Conservation (phyloP, 345 rosid species). For the Euphorbia lathyris region DNA sequence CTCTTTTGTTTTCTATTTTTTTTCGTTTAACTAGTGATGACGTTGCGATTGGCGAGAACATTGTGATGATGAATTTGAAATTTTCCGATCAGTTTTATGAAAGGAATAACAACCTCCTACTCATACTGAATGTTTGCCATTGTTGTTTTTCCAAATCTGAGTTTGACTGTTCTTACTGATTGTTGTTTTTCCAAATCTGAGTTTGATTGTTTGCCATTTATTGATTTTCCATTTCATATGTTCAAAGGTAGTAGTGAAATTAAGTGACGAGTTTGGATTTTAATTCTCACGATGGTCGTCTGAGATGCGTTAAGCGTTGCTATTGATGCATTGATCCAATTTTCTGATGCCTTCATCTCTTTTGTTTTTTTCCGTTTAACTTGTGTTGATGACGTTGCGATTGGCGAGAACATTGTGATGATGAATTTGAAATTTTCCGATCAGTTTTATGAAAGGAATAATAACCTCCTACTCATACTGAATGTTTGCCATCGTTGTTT, state of each 20-base stretch:
- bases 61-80: conserved; percentile 12
- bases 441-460: conserved; percentile 9
- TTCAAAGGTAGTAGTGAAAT: background rate
- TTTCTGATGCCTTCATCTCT: conserved; percentile 29
- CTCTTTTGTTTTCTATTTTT: background rate
- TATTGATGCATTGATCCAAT: conserved; percentile 40
- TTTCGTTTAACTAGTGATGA: too few relatives aligned
- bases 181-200: too few relatives aligned
- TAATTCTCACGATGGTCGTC: conserved; percentile 79
- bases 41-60: background rate
- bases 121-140: conserved; percentile 21
- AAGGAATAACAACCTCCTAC: conserved; percentile 19
- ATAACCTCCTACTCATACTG: conserved; percentile 27
- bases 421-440: conserved; percentile 4
- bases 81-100: conserved; percentile 13
- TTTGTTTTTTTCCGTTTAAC: background rate
- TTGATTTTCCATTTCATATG: too few relatives aligned
- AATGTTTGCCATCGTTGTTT: conserved; percentile 2
- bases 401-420: conserved; percentile 17
- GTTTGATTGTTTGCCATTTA: too few relatives aligned
- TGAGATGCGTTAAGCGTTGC: conserved; percentile 42
- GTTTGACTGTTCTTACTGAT: background rate
- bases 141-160: background rate
- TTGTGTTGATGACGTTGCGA: too few relatives aligned
- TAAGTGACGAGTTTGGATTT: conserved; percentile 52